Evolutionary conservation across 768 basidiomycete genomes (phyloP).

Genomic region (Lactarius indigo): DNA sequence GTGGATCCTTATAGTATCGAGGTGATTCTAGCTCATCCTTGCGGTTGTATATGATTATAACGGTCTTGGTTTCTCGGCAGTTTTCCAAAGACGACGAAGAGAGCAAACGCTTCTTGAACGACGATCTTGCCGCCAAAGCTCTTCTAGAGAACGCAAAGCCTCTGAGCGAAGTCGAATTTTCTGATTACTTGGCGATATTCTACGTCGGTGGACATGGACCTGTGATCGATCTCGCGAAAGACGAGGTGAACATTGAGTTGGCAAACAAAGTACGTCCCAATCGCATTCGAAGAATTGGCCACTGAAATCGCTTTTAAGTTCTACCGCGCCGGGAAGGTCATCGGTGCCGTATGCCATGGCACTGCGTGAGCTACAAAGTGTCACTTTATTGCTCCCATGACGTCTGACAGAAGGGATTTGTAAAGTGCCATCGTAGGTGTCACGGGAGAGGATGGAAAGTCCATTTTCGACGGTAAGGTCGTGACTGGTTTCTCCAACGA

Average conservation of each 20-base stretch:
- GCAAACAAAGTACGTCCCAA: conserved; percentile 44
- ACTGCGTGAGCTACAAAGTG: conserved; percentile 49
- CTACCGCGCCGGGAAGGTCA: conserved; percentile 62
- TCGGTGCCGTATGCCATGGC: conserved; percentile 77
- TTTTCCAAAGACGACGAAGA: conserved; percentile 50
- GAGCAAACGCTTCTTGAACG: conserved; percentile 54
- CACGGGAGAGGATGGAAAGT: conserved; percentile 52
- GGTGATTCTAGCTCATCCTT: conserved; percentile 32
- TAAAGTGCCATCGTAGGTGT: conserved; percentile 54
- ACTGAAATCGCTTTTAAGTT: conserved; percentile 46
- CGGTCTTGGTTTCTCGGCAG: conserved; percentile 30
- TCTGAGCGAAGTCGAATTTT: conserved; percentile 52
- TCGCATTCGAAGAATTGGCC: background rate
- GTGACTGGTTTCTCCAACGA: conserved; percentile 69
- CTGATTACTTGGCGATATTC: conserved; percentile 71
- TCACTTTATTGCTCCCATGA: background rate
- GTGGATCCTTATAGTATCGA: conserved; percentile 55
- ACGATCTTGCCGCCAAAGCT: conserved; percentile 46
- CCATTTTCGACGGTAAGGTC: conserved; percentile 57
- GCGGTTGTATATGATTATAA: background rate
- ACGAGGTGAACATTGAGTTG: conserved; percentile 54
- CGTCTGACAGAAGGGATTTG: background rate
- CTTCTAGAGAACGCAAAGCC: conserved; percentile 57
- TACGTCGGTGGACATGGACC: conserved; percentile 81
- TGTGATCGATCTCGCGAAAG: conserved; percentile 62